Evolutionary conservation across 225 moss, liverwort and hornwort genomes (phyloP).

Genomic region (Climacium dendroides): DNA sequence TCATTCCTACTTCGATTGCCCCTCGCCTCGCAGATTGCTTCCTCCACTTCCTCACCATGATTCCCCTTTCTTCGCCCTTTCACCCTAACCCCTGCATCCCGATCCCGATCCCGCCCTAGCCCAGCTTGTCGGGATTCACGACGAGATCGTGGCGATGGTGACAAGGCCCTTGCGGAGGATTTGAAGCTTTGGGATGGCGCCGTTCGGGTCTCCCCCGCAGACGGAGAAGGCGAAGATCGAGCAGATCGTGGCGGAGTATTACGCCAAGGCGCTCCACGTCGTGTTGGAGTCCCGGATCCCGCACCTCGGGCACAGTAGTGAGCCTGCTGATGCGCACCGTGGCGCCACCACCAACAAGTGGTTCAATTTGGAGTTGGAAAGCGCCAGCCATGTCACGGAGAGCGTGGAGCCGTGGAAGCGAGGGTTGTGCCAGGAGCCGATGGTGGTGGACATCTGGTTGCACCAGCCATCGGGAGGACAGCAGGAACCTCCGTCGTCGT

Average conservation of each 20-base stretch:
- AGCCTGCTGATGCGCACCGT: not conserved
- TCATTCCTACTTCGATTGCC: not conserved
- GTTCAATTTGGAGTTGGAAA: conserved; percentile 97
- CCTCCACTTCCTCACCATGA: not conserved
- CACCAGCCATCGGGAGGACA: conserved; percentile 66
- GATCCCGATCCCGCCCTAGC: not conserved
- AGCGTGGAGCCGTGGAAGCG: conserved; percentile 78
- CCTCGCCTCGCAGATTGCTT: not conserved
- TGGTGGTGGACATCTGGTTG: conserved; percentile 88
- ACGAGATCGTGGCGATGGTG: not conserved
- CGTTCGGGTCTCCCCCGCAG: conserved; percentile 7
- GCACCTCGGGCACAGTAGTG: conserved; percentile 9
- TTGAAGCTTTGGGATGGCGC: conserved; percentile 14
- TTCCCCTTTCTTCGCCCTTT: not conserved
- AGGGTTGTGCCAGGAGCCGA: conserved; percentile 59
- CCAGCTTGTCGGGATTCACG: not conserved
- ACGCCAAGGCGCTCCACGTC: conserved; percentile 75
- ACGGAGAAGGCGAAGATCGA: conserved; percentile 76
- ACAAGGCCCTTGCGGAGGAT: not conserved
- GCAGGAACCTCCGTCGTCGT: not conserved
- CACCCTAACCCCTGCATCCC: not conserved
- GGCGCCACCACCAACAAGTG: conserved; percentile 24
- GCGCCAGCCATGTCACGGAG: conserved; percentile 39
- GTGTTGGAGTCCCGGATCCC: conserved; percentile 82
- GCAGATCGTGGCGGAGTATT: conserved; percentile 91